phyloP scores from a whole-genome alignment of 805 yeast species.

The Nakazawaea ishiwadae region DNA sequence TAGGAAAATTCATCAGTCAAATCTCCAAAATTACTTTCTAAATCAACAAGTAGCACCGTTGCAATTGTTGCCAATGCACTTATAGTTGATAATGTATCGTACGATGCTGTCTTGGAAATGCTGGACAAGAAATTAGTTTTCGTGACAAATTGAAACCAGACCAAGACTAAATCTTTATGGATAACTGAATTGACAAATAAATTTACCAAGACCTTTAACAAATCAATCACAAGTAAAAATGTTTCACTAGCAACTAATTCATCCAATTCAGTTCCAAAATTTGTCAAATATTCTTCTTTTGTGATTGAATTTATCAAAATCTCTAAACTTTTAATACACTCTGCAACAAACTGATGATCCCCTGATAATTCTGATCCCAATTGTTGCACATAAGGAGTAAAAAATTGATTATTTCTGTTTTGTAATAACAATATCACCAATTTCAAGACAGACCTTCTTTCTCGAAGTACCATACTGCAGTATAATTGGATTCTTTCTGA shows the following conservation, averaged over 20 bases:
- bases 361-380: slow-evolving; percentile 32
- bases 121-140: slow-evolving; percentile 23
- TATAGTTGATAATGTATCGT: slow-evolving; percentile 18
- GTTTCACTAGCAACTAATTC: not conserved
- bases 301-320: not conserved
- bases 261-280: slow-evolving; percentile 1
- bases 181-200: slow-evolving; percentile 23
- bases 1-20: slow-evolving; percentile 33
- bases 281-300: slow-evolving; percentile 4
- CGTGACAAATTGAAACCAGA: slow-evolving; percentile 56
- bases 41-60: slow-evolving; percentile 51
- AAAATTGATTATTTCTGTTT: slow-evolving; percentile 19
- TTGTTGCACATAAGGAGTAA: slow-evolving; percentile 27
- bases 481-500: slow-evolving; percentile 31
- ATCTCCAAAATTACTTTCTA: slow-evolving; percentile 44
- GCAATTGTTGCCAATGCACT: slow-evolving; percentile 44
- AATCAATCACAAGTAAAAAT: slow-evolving; percentile 13
- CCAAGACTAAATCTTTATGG: slow-evolving; percentile 26
- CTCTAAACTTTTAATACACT: slow-evolving; percentile 1
- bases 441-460: slow-evolving; percentile 45
- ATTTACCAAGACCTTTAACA: slow-evolving; percentile 19
- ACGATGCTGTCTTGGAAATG: not conserved
- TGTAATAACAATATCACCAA: slow-evolving; percentile 33
- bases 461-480: slow-evolving; percentile 38
- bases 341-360: slow-evolving; percentile 3